Evolutionary conservation across 305 asterid genomes (phyloP).

Genomic region (Caryopteris hybrid): DNA sequence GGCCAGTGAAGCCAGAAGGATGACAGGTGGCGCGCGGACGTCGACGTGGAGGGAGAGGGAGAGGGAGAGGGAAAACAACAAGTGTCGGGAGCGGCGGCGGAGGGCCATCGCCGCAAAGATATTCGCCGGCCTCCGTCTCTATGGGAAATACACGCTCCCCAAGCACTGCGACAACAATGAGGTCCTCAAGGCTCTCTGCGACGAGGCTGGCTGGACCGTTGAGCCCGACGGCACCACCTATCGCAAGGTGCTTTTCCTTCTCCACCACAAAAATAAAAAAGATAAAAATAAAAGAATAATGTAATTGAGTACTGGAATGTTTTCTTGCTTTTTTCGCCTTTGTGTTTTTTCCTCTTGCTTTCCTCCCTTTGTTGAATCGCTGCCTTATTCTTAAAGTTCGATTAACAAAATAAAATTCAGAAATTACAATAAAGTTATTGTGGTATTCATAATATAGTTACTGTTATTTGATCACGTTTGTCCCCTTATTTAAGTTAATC

Average conservation of each 20-base stretch:
- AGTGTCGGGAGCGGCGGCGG: slow-evolving; percentile 73
- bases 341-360: not conserved
- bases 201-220: slow-evolving; percentile 81
- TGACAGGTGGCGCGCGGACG: too few relatives aligned
- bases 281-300: too few relatives aligned
- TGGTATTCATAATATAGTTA: not conserved
- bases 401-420: too few relatives aligned
- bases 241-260: slow-evolving; percentile 45
- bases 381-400: not conserved
- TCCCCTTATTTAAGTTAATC: too few relatives aligned
- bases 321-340: not conserved
- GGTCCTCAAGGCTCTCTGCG: slow-evolving; percentile 78
- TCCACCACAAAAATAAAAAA: not conserved
- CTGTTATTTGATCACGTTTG: too few relatives aligned
- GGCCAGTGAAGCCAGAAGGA: too few relatives aligned
- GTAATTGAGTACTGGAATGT: not conserved
- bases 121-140: slow-evolving; percentile 72
- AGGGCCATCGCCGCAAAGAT: slow-evolving; percentile 79
- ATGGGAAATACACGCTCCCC: slow-evolving; percentile 69
- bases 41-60: slow-evolving; percentile 58
- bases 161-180: slow-evolving; percentile 86
- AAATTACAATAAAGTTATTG: not conserved
- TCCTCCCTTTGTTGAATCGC: slow-evolving; percentile 7
- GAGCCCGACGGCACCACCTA: slow-evolving; percentile 83
- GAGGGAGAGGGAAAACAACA: slow-evolving; percentile 77